Conservation (phyloP, 108 stramenopile species). For the Pseudonitzschia delicatissima region DNA sequence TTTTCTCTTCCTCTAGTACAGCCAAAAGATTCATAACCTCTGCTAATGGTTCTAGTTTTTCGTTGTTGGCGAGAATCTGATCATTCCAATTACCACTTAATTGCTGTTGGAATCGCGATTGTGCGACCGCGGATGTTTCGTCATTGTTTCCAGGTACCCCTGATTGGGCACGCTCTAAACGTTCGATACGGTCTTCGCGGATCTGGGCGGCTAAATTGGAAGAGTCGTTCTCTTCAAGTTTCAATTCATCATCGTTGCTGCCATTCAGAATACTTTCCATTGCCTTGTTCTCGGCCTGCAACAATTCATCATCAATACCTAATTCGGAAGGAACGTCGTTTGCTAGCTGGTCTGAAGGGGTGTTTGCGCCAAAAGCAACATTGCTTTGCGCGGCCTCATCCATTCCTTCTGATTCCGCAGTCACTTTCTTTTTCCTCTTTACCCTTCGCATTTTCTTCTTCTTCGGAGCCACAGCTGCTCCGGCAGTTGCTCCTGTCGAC, state of each 20-base stretch:
- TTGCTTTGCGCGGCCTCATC: too few species aligned
- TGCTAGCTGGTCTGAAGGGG: neutral
- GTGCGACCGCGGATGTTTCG: constrained; percentile 12
- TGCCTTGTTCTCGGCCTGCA: constrained; percentile 1
- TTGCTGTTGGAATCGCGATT: constrained; percentile 73
- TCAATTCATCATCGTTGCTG: constrained; percentile 14
- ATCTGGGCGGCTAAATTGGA: constrained; percentile 33
- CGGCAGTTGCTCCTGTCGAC: constrained; percentile 8
- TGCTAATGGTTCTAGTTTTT: constrained; percentile 63
- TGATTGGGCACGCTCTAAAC: constrained; percentile 28
- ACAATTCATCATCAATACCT: constrained; percentile 19
- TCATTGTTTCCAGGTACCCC: neutral
- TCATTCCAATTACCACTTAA: constrained; percentile 76
- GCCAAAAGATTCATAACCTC: constrained; percentile 75
- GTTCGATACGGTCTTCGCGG: constrained; percentile 50
- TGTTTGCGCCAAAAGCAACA: too few species aligned
- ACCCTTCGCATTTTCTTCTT: constrained; percentile 29
- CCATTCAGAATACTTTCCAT: constrained; percentile 17
- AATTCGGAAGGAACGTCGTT: constrained; percentile 29
- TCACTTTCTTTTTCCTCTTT: constrained; percentile 20
- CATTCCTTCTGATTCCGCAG: neutral
- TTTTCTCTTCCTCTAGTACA: constrained; percentile 80
- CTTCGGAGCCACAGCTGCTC: constrained; percentile 17
- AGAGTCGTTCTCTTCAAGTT: constrained; percentile 8
- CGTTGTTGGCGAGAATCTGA: constrained; percentile 68